Conservation (phyloP, 352 stramenopile genomes). For the Globisporangium recalcitrans region DNA sequence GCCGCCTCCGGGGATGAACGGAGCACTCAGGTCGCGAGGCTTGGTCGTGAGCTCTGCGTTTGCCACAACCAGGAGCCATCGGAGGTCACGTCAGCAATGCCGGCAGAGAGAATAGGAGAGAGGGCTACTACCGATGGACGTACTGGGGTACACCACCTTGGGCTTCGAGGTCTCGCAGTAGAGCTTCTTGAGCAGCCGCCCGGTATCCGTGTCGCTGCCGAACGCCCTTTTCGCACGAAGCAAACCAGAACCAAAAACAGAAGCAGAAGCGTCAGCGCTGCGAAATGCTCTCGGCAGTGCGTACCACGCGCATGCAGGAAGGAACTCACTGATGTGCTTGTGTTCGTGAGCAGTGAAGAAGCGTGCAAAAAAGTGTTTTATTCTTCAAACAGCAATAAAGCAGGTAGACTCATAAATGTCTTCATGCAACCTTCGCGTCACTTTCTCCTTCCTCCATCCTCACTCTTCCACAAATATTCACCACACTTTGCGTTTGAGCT, state of each 20-base stretch:
- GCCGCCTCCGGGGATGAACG: conserved; percentile 65
- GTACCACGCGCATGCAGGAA: not conserved
- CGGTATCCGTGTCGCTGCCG: conserved; percentile 68
- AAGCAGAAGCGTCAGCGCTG: not conserved
- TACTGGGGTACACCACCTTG: conserved; percentile 70
- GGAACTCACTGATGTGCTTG: conserved; percentile 5
- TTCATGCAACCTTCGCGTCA: conserved; percentile 3
- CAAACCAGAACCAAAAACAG: not conserved
- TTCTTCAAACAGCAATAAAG: too few relatives aligned
- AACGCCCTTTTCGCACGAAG: conserved; percentile 37
- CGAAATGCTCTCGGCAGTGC: not conserved
- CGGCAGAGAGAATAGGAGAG: too few relatives aligned
- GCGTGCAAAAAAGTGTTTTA: too few relatives aligned
- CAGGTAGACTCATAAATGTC: too few relatives aligned
- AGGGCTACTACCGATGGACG: conserved; percentile 7
- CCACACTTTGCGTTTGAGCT: too few relatives aligned
- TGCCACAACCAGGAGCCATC: too few relatives aligned
- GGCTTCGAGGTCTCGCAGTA: conserved; percentile 66
- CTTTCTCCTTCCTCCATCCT: not conserved
- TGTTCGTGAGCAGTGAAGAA: too few relatives aligned
- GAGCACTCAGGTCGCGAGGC: conserved; percentile 23
- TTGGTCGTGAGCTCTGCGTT: conserved; percentile 50
- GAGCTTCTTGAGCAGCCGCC: conserved; percentile 65
- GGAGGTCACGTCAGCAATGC: too few relatives aligned
- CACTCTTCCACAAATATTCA: too few relatives aligned